Evolutionary conservation across 805 yeast species (phyloP).

Genomic region (Metschnikowia kofuensis): DNA sequence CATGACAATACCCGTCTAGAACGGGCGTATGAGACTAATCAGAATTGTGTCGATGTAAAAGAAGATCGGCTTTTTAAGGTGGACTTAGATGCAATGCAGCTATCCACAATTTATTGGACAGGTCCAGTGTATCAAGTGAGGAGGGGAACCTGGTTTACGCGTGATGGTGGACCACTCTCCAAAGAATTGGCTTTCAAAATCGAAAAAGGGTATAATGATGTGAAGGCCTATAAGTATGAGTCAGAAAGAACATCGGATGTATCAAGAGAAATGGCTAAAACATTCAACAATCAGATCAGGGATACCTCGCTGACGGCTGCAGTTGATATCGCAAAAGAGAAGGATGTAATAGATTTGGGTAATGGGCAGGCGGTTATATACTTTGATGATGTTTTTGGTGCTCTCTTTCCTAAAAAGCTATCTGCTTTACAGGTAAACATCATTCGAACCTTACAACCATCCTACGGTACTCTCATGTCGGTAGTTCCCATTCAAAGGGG

Average conservation of each 20-base stretch:
- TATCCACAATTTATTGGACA: slow-evolving; percentile 80
- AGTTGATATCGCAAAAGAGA: slow-evolving; percentile 23
- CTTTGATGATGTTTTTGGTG: slow-evolving; percentile 44
- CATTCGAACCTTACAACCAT: slow-evolving; percentile 34
- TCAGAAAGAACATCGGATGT: slow-evolving; percentile 12
- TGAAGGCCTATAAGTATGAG: slow-evolving; percentile 24
- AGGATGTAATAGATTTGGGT: slow-evolving; percentile 28
- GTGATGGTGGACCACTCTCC: slow-evolving; percentile 54
- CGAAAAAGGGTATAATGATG: slow-evolving; percentile 51
- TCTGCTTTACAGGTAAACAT: slow-evolving; percentile 35
- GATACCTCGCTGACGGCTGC: slow-evolving; percentile 8
- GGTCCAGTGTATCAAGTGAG: slow-evolving; percentile 84
- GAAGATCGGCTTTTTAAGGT: slow-evolving; percentile 82
- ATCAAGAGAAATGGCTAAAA: slow-evolving; percentile 16
- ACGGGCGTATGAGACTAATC: slow-evolving; percentile 27
- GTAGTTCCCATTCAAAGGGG: slow-evolving; percentile 54
- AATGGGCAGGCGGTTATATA: slow-evolving; percentile 39
- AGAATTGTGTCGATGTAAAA: slow-evolving; percentile 53
- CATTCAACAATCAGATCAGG: slow-evolving; percentile 19
- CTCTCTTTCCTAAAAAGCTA: slow-evolving; percentile 44
- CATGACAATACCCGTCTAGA: slow-evolving; percentile 66
- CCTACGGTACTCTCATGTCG: slow-evolving; percentile 39
- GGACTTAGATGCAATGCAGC: slow-evolving; percentile 49
- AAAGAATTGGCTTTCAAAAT: slow-evolving; percentile 50
- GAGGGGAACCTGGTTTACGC: slow-evolving; percentile 79